Base-by-base conservation (phyloP, 441 rosid species). In the Euphorbia celastroides region DNA sequence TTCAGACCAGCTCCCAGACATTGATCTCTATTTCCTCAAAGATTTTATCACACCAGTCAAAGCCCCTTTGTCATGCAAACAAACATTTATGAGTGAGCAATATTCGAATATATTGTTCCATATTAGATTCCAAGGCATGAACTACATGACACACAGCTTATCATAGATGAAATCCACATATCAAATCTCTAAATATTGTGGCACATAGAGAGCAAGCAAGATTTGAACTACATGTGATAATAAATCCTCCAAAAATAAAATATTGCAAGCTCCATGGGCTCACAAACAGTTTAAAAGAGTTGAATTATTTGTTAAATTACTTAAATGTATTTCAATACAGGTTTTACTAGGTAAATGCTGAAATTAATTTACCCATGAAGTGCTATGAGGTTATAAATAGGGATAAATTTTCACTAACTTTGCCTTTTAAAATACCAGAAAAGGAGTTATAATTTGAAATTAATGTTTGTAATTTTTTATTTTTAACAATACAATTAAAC, bases 371-470 rank as follows among this genome's bases (percentile, higher is more conserved):
- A n/a, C n/a, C 25, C 31, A 62, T 32, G 31, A 51, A 50, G 20
- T 51, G 68, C 31, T 17, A 17, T 51, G n/a, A 51, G 25, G 25
- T 58, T 30, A 57, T 7, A 10, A 66, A 57, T 19, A 67, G 14
- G 48, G 57, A 44, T 16, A 19, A 56, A 26, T 5, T 0, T 38
- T 55, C 41, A 41, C 22, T 11, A 22, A n/a, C n/a, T n/a, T n/a
- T n/a, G n/a, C n/a, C n/a, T n/a, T n/a, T 34, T 34, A 32, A 7
- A n/a, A 34, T 25, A 67, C 12, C 42, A n/a, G 22, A 17, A 36
- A 14, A 16, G 41, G 41, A 16, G 9, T 12, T 34, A 12, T 14
- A 34, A 36, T 17, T 12, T 20, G 11, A 19, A 41, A 64, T 30
- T 27, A 27, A 14, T 32, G 14, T 25, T 26, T 56, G 31, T 28